Base-by-base conservation (phyloP, 1,284 basidiomycete genomes). In the Apiotrichum veenhuisii region DNA sequence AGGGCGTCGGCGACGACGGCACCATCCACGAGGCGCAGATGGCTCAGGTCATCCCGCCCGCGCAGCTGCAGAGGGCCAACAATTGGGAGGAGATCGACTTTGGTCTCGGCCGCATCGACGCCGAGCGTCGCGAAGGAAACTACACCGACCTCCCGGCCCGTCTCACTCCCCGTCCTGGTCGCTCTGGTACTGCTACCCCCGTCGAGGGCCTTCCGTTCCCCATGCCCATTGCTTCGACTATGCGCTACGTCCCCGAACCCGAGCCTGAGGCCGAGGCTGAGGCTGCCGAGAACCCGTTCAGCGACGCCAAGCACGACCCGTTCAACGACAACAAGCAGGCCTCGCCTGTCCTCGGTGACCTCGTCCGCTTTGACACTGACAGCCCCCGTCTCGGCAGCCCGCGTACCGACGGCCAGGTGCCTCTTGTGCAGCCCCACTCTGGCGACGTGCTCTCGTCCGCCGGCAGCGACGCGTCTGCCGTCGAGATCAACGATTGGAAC, bases 41-140 rank as follows among this genome's bases (percentile, higher is more conserved):
- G 66, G 49, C 57, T 11, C 58, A 69, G 52, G 66, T 66, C 12
- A n/a, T n/a, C n/a, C 37, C 45, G 22, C 60, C 54, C 7, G 14
- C 26, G 38, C 56, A 58, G 52, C 50, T 64, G 49, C 66, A 66
- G 62, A n/a, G n/a, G n/a, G 60, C 58, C 41, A 65, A 66, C 62
- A 70, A 70, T 44, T 77, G 76, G 75, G 76, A 77, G 61, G 75
- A 77, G 52, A 75, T 77, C 49, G 76, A 77, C 62, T 77, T 77
- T 62, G 75, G 76, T 36, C 66, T 77, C 26, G 75, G 75, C 46
- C 64, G 69, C 55, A 49, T 77, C 45, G 76, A 77, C 61, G 69
- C 72, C 62, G 61, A 59, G 10, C 55, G 63, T 26, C 51, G 57
- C 37, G 60, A 59, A 44, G 57, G 44, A 27, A 58, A 53, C 20